Evolutionary conservation across 192 early-diverging fungal species (phyloP).

Genomic region (Umbelopsis isabellina): DNA sequence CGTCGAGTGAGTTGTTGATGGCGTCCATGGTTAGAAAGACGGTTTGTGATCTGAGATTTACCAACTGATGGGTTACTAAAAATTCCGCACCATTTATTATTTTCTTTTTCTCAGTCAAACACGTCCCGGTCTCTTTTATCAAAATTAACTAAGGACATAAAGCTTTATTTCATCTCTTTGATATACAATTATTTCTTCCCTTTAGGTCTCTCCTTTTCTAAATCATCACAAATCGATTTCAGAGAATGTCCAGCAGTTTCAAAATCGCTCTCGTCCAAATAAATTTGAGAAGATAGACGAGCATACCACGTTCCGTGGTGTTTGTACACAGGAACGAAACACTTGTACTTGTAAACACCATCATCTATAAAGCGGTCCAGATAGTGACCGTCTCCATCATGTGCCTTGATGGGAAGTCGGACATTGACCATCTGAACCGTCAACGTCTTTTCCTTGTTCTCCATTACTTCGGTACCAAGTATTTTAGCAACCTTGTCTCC

Average conservation of each 20-base stretch:
- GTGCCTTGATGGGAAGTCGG: conserved; percentile 45
- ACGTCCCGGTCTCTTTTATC: too few species aligned
- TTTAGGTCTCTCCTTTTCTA: conserved; percentile 20
- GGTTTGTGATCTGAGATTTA: not conserved
- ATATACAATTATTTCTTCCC: not conserved
- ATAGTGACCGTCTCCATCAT: conserved; percentile 30
- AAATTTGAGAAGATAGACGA: conserved; percentile 61
- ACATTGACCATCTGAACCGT: conserved; percentile 65
- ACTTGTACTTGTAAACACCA: conserved; percentile 46
- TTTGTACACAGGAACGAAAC: conserved; percentile 43
- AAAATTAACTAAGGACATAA: too few species aligned
- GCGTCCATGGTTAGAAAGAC: conserved; percentile 1
- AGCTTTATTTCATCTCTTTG: not conserved
- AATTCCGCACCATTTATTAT: not conserved
- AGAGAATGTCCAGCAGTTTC: conserved; percentile 42
- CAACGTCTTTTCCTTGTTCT: conserved; percentile 46
- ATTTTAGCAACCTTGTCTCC: conserved; percentile 60
- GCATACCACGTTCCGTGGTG: conserved; percentile 53
- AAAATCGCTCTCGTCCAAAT: conserved; percentile 53
- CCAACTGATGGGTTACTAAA: not conserved
- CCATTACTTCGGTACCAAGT: conserved; percentile 55
- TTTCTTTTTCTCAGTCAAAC: not conserved
- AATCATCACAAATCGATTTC: conserved; percentile 44
- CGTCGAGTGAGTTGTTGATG: conserved; percentile 12
- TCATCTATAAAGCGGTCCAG: conserved; percentile 22